Evolutionary conservation across 2,329 filamentous ascomycete species (phyloP), one percentile per base, ranked within the genome.

Genomic region (Apiospora aurea): DNA sequence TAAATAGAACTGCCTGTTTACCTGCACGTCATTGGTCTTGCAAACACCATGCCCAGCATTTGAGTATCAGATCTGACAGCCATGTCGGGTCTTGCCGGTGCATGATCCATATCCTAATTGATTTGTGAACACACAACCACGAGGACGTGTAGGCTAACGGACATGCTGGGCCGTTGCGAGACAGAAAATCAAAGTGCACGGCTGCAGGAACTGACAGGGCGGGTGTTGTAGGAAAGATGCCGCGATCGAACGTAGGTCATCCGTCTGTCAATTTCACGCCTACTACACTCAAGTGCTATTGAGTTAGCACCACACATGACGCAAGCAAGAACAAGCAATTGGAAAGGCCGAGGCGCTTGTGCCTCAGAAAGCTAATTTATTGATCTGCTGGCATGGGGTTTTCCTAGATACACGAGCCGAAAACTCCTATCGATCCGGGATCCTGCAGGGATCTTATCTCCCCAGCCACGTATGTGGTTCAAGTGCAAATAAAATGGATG

Each of bases 311-410:
- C 21, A 10, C 14, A 34, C 53, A 64, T 34, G 13, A 41, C 34
- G 34, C 18, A n/a, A 41, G 29, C 34, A 24, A 38, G 53, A 61
- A 16, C 18, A 1, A 29, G 34, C 29, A 41, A 64, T 2, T n/a
- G 29, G n/a, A 47, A 49, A 69, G 44, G 21, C 64, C 71, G 79
- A 80, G 79, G 79, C 79, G 81, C 77, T 77, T 80, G 74, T 79
- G 79, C 80, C 80, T 72, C 80, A 74, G 76, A 80, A 81, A 77
- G 75, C 75, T 77, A 76, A 72, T 77, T 80, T 80, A 79, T 80
- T 81, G 79, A 80, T 78, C 80, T 80, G 78, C 76, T 72, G 71
- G 73, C 57, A 41, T n/a, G 57, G 34, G 8, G 41, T 13, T 38
- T 76, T 76, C 75, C 73, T 81, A 81, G 73, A 78, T 81, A 81